phyloP scores from a whole-genome alignment of 148 eudicot genomes.

The Cornus suecica region DNA sequence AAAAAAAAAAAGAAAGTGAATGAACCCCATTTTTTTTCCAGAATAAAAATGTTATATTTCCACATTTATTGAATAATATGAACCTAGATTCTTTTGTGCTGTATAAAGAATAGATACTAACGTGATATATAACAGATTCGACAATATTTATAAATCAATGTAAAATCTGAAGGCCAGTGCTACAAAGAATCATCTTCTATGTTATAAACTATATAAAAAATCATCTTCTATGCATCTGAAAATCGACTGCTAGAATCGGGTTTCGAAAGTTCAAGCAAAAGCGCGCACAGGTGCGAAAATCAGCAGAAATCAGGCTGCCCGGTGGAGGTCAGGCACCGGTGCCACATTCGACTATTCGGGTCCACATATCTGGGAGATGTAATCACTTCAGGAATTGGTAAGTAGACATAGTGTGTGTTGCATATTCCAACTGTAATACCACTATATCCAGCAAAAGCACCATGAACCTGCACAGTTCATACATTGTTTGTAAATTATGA shows the following conservation, averaged over 20 bases:
- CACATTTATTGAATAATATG: too few species aligned
- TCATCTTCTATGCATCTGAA: background rate
- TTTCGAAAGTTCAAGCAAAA: too few species aligned
- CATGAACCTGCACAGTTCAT: constrained; percentile 39
- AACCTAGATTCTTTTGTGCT: too few species aligned
- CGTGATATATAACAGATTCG: too few species aligned
- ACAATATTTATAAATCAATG: too few species aligned
- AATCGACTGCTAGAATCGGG: background rate
- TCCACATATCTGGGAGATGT: constrained; percentile 38
- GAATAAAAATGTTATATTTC: too few species aligned
- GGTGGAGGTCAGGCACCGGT: constrained; percentile 50
- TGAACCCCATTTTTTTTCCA: too few species aligned
- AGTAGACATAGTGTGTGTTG: constrained; percentile 45
- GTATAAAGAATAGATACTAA: too few species aligned
- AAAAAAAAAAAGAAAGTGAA: too few species aligned
- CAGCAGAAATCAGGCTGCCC: constrained; percentile 50
- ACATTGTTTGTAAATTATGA: background rate
- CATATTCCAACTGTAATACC: constrained; percentile 54
- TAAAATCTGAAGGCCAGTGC: too few species aligned
- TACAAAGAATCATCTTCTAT: too few species aligned
- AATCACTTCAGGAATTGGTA: constrained; percentile 51
- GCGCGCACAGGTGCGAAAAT: background rate
- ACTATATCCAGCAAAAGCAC: constrained; percentile 54
- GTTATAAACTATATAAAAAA: too few species aligned
- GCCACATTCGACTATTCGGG: constrained; percentile 54